A percentile compares a stretch with the other conserved stretches of the same genome.
Evolutionary conservation across 2,329 filamentous ascomycete species (phyloP).

Genomic region (Colletotrichum spaethianum): DNA sequence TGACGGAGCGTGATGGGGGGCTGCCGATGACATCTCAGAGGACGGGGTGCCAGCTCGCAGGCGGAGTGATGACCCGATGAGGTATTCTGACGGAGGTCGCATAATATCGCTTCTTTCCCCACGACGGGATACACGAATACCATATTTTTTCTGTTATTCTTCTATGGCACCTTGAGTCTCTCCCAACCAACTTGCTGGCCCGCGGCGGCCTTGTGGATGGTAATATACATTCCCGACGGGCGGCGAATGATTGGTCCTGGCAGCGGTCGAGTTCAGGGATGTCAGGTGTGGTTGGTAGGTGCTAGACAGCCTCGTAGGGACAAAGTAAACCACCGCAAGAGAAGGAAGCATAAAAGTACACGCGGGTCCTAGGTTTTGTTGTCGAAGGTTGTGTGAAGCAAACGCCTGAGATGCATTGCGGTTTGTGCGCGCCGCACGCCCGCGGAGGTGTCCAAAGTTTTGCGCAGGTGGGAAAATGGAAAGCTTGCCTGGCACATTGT

Average conservation of each 20-base stretch:
- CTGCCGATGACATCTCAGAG: not conserved
- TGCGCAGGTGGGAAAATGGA: not conserved
- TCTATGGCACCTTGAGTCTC: no score
- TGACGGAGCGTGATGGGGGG: no score
- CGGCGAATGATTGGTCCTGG: not conserved
- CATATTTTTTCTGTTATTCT: no score
- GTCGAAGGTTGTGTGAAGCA: not conserved
- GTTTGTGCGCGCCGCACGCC: not conserved
- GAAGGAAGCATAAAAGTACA: not conserved
- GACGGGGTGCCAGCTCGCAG: no score
- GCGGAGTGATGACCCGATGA: no score
- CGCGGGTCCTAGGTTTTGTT: not conserved
- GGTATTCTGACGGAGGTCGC: not conserved
- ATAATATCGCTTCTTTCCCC: not conserved
- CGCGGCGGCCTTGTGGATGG: not conserved
- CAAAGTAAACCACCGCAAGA: not conserved
- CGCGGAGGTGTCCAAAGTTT: not conserved
- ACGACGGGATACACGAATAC: no score
- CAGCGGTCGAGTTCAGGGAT: not conserved
- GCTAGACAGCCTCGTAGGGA: not conserved
- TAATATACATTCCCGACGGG: no score
- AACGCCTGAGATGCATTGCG: not conserved
- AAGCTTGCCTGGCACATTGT: not conserved
- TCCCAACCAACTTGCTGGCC: not conserved
- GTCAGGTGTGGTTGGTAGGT: not conserved